Percentiles rank a stretch among this genome's conserved stretches.
Conservation (phyloP, 805 yeast genomes). For the Lipomyces yamadae region DNA sequence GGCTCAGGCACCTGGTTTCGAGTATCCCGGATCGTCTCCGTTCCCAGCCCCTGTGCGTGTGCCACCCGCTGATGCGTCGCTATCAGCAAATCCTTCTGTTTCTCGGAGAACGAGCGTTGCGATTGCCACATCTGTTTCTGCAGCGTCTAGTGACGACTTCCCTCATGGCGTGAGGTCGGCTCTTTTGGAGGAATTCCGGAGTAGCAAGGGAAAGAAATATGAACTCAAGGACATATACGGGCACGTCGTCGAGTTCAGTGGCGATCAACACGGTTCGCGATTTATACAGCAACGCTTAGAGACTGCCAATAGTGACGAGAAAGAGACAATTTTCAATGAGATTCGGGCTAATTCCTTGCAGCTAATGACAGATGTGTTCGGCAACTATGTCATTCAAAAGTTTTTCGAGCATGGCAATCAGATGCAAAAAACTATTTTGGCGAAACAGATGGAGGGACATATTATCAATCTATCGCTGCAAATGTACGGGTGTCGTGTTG, state of each 20-base stretch:
- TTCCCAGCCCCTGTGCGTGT: slow-evolving; percentile 10
- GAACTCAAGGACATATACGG: slow-evolving; percentile 77
- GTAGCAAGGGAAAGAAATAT: slow-evolving; percentile 64
- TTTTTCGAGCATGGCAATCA: slow-evolving; percentile 81
- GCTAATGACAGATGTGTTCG: slow-evolving; percentile 94
- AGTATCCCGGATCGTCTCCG: slow-evolving; percentile 13
- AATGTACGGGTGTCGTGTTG: slow-evolving; percentile 98
- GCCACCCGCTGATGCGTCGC: slow-evolving; percentile 10
- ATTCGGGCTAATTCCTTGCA: slow-evolving; percentile 74
- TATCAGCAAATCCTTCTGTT: slow-evolving; percentile 4
- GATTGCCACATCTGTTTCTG: slow-evolving; percentile 8
- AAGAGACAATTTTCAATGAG: slow-evolving; percentile 82
- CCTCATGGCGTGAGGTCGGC: slow-evolving; percentile 49
- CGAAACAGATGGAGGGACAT: slow-evolving; percentile 73
- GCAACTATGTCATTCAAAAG: slow-evolving; percentile 95
- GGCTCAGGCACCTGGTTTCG: slow-evolving; percentile 19
- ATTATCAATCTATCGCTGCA: slow-evolving; percentile 80
- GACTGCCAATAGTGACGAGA: slow-evolving; percentile 65
- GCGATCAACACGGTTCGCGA: slow-evolving; percentile 96
- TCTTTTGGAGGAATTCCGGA: slow-evolving; percentile 80
- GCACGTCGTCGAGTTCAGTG: slow-evolving; percentile 86
- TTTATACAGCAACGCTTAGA: slow-evolving; percentile 90
- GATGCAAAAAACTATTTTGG: slow-evolving; percentile 69
- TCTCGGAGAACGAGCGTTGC: slow-evolving; percentile 13
- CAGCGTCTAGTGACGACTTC: slow-evolving; percentile 21